Conservation (phyloP, 805 yeast genomes). For the Saccharomycopsis sp. region DNA sequence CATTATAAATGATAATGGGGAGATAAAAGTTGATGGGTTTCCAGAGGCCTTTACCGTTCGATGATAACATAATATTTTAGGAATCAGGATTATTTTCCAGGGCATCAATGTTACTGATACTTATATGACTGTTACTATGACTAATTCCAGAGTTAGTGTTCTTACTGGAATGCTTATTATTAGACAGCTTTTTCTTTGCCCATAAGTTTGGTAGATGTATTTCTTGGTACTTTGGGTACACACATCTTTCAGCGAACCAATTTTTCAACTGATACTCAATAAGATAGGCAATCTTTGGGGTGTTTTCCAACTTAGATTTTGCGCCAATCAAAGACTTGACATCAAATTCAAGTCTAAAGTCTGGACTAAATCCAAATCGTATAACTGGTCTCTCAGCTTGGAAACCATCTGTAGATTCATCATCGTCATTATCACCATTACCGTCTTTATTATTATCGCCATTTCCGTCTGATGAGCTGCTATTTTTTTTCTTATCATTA, state of each 20-base stretch:
- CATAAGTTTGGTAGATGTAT: slow-evolving; percentile 80
- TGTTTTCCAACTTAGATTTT: slow-evolving; percentile 82
- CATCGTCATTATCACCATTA: slow-evolving; percentile 20
- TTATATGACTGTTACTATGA: not conserved
- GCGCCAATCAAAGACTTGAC: slow-evolving; percentile 90
- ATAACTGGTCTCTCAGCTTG: slow-evolving; percentile 37
- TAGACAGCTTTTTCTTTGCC: slow-evolving; percentile 51
- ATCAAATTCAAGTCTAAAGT: slow-evolving; percentile 81
- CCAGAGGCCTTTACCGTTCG: not conserved
- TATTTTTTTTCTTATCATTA: slow-evolving; percentile 23
- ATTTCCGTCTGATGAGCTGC: not conserved
- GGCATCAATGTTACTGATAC: not conserved
- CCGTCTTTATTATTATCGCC: slow-evolving; percentile 20
- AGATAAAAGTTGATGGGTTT: slow-evolving; percentile 13
- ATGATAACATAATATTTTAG: not conserved
- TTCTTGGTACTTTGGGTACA: slow-evolving; percentile 88
- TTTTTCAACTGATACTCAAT: slow-evolving; percentile 75
- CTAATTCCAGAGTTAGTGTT: not conserved
- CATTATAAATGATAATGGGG: slow-evolving; percentile 24
- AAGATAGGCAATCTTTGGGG: slow-evolving; percentile 82
- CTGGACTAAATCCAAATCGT: slow-evolving; percentile 87
- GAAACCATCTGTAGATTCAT: slow-evolving; percentile 40
- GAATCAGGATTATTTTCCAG: not conserved
- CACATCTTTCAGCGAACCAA: slow-evolving; percentile 91
- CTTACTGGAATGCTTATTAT: not conserved